These are phyloP conservation scores for Naegleria fowleri DNA, from an alignment of 208 protist species.

Conservation along the genomic window DNA sequence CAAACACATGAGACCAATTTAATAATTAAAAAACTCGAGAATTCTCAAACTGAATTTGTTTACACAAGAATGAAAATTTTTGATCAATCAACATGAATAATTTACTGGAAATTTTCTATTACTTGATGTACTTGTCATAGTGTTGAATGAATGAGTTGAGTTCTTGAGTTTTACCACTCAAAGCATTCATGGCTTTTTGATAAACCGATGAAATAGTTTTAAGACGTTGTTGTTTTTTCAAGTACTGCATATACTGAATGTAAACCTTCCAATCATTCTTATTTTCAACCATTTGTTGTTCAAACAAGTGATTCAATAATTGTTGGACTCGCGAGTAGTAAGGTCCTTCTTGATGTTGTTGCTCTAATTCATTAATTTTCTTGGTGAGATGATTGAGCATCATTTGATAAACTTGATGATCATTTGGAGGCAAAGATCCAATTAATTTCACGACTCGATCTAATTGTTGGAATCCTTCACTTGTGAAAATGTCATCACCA, in stretches of 20 bases:
- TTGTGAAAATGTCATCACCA: neutral
- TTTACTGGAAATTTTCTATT: too few species aligned
- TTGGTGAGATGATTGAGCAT: neutral
- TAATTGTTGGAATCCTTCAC: neutral
- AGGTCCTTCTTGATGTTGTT: neutral
- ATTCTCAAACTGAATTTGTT: too few species aligned
- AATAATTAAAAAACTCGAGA: too few species aligned
- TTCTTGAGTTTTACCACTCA: neutral
- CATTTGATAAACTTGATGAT: neutral
- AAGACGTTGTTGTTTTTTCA: neutral
- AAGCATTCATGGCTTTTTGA: neutral
- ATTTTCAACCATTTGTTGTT: neutral
- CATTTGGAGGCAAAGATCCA: neutral
- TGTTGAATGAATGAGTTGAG: neutral
- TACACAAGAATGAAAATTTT: too few species aligned
- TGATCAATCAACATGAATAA: too few species aligned
- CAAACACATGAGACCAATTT: too few species aligned
- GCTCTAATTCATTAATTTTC: neutral
- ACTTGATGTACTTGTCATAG: conserved; percentile 2
- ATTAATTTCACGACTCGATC: neutral
- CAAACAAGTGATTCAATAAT: neutral
- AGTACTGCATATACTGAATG: neutral
- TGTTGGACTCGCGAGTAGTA: neutral
- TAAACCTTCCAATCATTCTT: neutral
- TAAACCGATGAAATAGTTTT: neutral